Evolutionary conservation across 2,329 filamentous ascomycete species (phyloP).

Genomic region (Didymella arachidicola): DNA sequence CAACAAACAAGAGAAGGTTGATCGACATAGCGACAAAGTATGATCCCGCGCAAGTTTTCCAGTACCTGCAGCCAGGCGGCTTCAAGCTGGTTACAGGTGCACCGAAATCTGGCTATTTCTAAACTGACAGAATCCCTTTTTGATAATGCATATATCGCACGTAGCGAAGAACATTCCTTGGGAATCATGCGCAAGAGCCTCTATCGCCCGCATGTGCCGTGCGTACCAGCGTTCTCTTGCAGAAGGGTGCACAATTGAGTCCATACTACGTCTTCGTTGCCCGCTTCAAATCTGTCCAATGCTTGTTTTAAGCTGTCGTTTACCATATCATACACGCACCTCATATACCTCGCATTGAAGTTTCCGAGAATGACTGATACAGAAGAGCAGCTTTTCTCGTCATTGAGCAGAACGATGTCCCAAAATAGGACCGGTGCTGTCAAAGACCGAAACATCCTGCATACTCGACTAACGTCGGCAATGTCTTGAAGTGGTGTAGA

Average conservation of each 20-base stretch:
- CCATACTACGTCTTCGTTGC: neutral
- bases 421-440: neutral
- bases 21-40: slow-evolving; percentile 46
- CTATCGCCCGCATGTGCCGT: neutral
- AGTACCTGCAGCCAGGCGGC: slow-evolving; percentile 51
- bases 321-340: neutral
- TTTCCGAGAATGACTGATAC: neutral
- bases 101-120: neutral
- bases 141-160: too few species aligned
- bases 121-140: too few species aligned
- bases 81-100: slow-evolving; percentile 46
- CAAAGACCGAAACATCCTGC: neutral
- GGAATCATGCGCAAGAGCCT: too few species aligned
- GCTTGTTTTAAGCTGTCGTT: neutral
- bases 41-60: slow-evolving; percentile 52
- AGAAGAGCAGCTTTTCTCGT: neutral
- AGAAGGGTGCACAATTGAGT: neutral
- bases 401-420: neutral
- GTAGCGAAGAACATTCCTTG: too few species aligned
- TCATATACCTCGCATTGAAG: neutral
- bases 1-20: slow-evolving; percentile 34
- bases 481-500: neutral
- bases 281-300: neutral
- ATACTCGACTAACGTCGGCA: neutral
- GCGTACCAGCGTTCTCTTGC: neutral